phyloP scores from a whole-genome alignment of 768 basidiomycete species.

The Rhodosporidiobolus sp. region DNA sequence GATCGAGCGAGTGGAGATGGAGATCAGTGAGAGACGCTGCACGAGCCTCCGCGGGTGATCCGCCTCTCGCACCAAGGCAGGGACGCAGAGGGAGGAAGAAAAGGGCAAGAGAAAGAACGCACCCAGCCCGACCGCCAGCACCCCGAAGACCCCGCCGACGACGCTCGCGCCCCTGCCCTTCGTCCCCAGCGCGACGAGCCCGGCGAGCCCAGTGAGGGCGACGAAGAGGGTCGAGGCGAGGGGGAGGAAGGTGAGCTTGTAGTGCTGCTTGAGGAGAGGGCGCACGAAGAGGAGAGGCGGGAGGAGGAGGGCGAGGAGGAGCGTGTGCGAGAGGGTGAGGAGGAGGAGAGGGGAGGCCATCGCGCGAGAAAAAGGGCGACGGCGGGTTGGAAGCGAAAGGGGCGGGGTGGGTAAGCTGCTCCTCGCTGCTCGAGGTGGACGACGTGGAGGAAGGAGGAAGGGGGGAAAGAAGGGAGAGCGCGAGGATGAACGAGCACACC shows the following conservation, averaged over 20 bases:
- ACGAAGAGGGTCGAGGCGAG: constrained; percentile 1
- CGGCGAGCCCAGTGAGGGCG: not conserved
- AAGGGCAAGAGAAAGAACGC: not conserved
- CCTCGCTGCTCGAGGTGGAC: too few species aligned
- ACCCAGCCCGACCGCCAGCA: not conserved
- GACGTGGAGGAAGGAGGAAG: too few species aligned
- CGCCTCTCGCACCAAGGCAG: too few species aligned
- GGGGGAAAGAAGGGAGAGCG: too few species aligned
- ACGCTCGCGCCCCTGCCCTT: not conserved
- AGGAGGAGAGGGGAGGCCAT: not conserved
- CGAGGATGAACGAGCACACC: too few species aligned
- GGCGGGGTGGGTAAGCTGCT: too few species aligned
- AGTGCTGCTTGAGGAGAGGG: not conserved
- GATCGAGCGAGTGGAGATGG: too few species aligned
- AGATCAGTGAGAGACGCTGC: too few species aligned
- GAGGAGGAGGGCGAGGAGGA: not conserved
- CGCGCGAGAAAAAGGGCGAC: not conserved
- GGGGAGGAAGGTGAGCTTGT: not conserved
- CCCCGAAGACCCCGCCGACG: not conserved
- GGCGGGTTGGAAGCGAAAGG: not conserved
- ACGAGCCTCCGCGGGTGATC: not conserved
- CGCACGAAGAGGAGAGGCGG: not conserved
- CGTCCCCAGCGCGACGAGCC: constrained; percentile 5
- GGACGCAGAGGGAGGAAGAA: too few species aligned
- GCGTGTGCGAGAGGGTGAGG: not conserved